phyloP scores from a whole-genome alignment of 2,329 filamentous ascomycete species.

The Colletotrichum sp. region DNA sequence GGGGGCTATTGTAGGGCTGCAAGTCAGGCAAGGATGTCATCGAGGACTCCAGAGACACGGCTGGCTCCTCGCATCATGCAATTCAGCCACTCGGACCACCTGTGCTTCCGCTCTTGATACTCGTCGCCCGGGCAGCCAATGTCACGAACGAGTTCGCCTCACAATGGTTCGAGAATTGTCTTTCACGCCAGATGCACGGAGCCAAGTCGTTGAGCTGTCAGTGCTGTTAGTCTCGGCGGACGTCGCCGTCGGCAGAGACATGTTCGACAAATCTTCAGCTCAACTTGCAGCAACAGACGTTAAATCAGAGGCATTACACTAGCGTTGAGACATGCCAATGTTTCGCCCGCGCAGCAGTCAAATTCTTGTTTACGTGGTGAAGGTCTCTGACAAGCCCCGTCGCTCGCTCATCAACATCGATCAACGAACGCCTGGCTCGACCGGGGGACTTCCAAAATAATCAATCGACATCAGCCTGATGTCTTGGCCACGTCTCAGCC shows the following conservation, averaged over 20 bases:
- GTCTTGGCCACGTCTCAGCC: background rate
- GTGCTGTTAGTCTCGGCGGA: background rate
- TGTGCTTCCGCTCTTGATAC: background rate
- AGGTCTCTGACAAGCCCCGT: background rate
- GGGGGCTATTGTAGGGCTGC: background rate
- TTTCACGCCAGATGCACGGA: background rate
- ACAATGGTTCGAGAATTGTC: background rate
- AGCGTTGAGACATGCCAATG: conserved; percentile 18
- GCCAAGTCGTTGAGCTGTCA: background rate
- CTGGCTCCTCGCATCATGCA: background rate
- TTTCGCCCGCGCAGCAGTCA: conserved; percentile 10
- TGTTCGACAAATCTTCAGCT: background rate
- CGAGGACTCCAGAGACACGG: background rate
- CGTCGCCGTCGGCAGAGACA: background rate
- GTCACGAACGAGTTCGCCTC: background rate
- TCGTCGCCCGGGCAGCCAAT: background rate
- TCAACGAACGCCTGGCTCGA: background rate
- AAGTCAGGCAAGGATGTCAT: background rate
- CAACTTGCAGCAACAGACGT: background rate
- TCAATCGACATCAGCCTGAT: background rate
- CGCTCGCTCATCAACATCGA: conserved; percentile 6
- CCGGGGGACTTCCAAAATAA: background rate
- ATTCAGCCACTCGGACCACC: conserved; percentile 9
- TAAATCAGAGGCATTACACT: background rate
- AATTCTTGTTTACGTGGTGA: background rate